Evolutionary conservation across 495 filamentous ascomycete genomes (phyloP), one percentile per base, ranked within the genome.

Genomic region (Durotheca rogersii): DNA sequence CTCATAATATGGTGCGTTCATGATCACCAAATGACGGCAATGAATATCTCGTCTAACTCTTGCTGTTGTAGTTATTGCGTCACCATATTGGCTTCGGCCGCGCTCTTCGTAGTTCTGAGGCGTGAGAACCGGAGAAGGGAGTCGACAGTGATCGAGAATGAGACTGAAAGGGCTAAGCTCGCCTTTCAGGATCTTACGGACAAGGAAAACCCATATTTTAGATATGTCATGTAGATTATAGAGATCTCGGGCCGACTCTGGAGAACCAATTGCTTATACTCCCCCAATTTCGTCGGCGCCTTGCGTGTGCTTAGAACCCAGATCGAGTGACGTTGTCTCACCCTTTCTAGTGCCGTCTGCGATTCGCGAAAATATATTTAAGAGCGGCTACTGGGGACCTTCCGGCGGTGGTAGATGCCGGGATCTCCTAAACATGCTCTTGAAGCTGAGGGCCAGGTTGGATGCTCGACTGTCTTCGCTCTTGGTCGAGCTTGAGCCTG

Each of bases 141-240:
- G 11, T 71, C 67, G 6, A 29, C 46, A 2, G 23, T 80, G 30
- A 68, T 74, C 0, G 58, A 82, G 16, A 78, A 86, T 57, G 83
- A 88, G 46, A 59, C 68, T 7, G 81, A 84, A 50, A 69, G 80
- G 53, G 83, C 84, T 51, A 79, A 79, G 53, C 59, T 84, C 23
- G 86, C 84, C 0, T 89, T 89, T 31, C 70, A 78, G 47, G 86
- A 89, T 66, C 69, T 90, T 52, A 90, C 88, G 2, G 88, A 90
- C 58, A 81, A 77, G 65, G 73, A 90, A 66, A 90, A 90, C 56
- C 76, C 79, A 1, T 85, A 84, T 54, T 92, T 90, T 57, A 69
- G 78, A 64, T 90, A 89, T 55, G 81, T 83, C 17, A 59, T 59
- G 56, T 59, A 59, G 10, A 23, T n/a, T n/a, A n/a, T n/a, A n/a